Percentiles rank a stretch among this genome's conserved stretches.
Evolutionary conservation across 2,329 filamentous ascomycete genomes (phyloP).

Genomic region (Ceratocystis alfenasii): DNA sequence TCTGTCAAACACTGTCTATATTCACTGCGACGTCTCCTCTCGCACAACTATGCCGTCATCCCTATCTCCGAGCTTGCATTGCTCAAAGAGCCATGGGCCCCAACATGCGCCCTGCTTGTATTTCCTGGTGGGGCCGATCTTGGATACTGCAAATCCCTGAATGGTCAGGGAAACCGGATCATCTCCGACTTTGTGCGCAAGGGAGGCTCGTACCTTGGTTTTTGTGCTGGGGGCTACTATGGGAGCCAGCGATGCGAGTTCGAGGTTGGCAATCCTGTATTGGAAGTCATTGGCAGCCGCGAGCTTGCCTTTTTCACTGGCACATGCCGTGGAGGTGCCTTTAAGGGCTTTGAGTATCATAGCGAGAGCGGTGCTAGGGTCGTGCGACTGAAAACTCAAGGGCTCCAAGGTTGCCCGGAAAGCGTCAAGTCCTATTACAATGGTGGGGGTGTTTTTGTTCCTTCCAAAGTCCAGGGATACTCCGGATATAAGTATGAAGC

Average conservation of each 20-base stretch:
- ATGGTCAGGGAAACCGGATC: conserved; percentile 73
- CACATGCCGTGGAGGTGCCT: conserved; percentile 72
- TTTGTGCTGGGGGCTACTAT: conserved; percentile 94
- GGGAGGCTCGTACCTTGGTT: conserved; percentile 76
- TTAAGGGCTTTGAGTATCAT: conserved; percentile 78
- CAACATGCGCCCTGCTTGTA: conserved; percentile 77
- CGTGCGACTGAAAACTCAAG: conserved; percentile 52
- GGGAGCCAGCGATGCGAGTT: conserved; percentile 75
- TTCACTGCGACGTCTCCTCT: conserved; percentile 72
- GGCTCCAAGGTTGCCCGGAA: conserved; percentile 43
- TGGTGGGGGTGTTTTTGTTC: conserved; percentile 84
- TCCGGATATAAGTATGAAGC: conserved; percentile 50
- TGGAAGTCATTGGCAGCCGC: conserved; percentile 75
- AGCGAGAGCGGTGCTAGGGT: conserved; percentile 76
- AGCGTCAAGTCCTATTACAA: conserved; percentile 78
- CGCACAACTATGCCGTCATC: conserved; percentile 85
- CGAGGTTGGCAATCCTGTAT: conserved; percentile 59
- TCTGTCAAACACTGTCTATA: conserved; percentile 84
- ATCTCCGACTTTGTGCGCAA: conserved; percentile 77
- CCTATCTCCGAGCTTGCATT: conserved; percentile 67
- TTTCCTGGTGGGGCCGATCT: conserved; percentile 91
- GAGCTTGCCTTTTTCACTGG: conserved; percentile 86
- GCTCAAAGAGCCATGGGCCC: conserved; percentile 81
- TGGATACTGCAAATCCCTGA: conserved; percentile 76
- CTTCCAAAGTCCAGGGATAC: conserved; percentile 39